Evolutionary conservation across 495 filamentous ascomycete genomes (phyloP).

Genomic region (Talaromyces liani): DNA sequence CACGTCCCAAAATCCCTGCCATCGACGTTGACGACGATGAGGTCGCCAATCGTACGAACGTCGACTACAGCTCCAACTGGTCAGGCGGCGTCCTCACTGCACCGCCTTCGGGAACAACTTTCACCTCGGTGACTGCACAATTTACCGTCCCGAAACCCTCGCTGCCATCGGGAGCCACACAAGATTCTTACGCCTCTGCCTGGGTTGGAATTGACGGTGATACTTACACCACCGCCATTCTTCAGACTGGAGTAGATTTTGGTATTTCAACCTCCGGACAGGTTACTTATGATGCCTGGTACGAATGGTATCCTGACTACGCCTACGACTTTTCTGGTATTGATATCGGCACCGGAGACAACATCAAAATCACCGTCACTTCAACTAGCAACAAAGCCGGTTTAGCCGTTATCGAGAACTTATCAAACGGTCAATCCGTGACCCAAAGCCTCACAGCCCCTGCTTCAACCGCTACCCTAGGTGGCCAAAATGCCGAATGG

Average conservation of each 20-base stretch:
- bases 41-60: conserved; percentile 21
- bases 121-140: conserved; percentile 46
- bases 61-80: conserved; percentile 53
- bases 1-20: conserved; percentile 20
- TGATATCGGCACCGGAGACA: conserved; percentile 44
- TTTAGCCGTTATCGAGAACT: conserved; percentile 48
- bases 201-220: conserved; percentile 61
- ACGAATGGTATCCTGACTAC: conserved; percentile 57
- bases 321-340: conserved; percentile 49
- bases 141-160: conserved; percentile 50
- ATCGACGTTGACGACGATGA: conserved; percentile 12
- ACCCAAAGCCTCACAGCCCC: conserved; percentile 40
- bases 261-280: conserved; percentile 29
- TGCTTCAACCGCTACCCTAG: conserved; percentile 24
- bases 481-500: conserved; percentile 53
- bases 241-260: conserved; percentile 58
- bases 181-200: conserved; percentile 37
- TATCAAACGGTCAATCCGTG: conserved; percentile 44
- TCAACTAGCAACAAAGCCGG: conserved; percentile 40
- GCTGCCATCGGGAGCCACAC: conserved; percentile 25
- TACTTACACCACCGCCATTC: conserved; percentile 48
- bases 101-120: conserved; percentile 30
- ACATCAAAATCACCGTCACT: conserved; percentile 46
- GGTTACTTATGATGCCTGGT: conserved; percentile 50
- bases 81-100: conserved; percentile 46